Base-by-base conservation (phyloP, 2,329 filamentous ascomycete genomes). In the Diaporthe batatas region DNA sequence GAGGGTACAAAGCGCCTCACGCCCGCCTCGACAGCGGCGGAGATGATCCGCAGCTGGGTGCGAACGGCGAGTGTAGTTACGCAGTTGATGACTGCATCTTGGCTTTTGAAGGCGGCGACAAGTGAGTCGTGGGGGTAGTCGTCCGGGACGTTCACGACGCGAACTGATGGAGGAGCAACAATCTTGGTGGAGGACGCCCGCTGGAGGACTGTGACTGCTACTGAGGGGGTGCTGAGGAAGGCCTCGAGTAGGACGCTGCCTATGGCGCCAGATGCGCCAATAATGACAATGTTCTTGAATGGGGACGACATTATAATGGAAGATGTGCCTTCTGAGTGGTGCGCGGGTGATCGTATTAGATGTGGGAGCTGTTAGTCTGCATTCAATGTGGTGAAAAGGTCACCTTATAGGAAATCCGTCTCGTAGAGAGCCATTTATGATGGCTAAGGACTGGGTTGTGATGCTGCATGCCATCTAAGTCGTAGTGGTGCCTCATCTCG, bases 1-100 rank as follows among this genome's bases (percentile, higher is more conserved):
- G 84, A 86, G 7, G 88, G 87, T 23, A 90, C 80, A 79, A 89
- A 89, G 23, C 87, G 84, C 75, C 86, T 83, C 12, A 91, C 88
- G 21, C 88, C 87, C 1, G 87, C 88, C 14, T 82, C 82, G 49
- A 88, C 84, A 53, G 87, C 85, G 0, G 88, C 89, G 72, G 90
- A 86, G 68, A 90, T 85, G 76, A 91, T 81, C 58, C 83, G 83
- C 57, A 81, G 81, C 75, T 91, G 88, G 1, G 85, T 79, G 7
- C 82, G 81, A 7, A 78, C 75, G 12, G 73, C 77, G 14, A 77
- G 59, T 14, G 76, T 75, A 0, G 78, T 77, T 67, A 90, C 83
- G 29, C 85, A 83, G 53, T 84, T 86, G 69, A 91, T 76, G 23
- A 80, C 68, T 42, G 75, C 78, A 70, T 80, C 78, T 49, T 79